These are phyloP conservation scores for Dissoconium aciculare DNA, from an alignment of 2,329 filamentous ascomycete genomes.

Conservation along the genomic window DNA sequence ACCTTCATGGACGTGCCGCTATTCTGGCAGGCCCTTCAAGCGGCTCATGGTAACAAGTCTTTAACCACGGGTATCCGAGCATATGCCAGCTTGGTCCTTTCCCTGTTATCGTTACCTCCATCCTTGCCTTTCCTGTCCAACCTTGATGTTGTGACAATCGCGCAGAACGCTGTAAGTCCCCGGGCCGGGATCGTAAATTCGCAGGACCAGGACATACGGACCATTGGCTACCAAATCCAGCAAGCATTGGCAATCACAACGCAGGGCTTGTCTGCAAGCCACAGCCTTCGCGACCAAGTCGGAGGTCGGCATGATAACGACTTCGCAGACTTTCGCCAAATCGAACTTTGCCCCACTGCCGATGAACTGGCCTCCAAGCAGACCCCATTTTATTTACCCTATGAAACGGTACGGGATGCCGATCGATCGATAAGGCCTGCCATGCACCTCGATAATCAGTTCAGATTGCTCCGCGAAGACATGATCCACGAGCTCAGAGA, in stretches of 20 bases:
- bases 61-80: slow-evolving; percentile 1
- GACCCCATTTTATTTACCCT: slow-evolving; percentile 44
- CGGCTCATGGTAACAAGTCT: neutral
- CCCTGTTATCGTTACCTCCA: neutral
- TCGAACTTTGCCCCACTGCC: slow-evolving; percentile 49
- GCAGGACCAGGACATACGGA: slow-evolving; percentile 20
- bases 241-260: slow-evolving; percentile 22
- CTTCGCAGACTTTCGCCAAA: slow-evolving; percentile 43
- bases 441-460: slow-evolving; percentile 61
- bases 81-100: slow-evolving; percentile 1
- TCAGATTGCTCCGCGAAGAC: slow-evolving; percentile 55
- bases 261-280: slow-evolving; percentile 6
- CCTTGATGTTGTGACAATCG: slow-evolving; percentile 13
- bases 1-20: neutral
- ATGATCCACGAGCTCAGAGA: slow-evolving; percentile 52
- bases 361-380: slow-evolving; percentile 46
- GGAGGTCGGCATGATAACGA: slow-evolving; percentile 66
- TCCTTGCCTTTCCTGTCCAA: neutral
- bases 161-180: slow-evolving; percentile 7
- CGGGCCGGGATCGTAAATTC: slow-evolving; percentile 17
- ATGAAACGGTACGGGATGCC: slow-evolving; percentile 16
- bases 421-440: no score
- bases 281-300: slow-evolving; percentile 23
- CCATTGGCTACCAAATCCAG: slow-evolving; percentile 29
- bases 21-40: neutral